Conservation (phyloP, 441 rosid genomes). For the Erysimum pusillum region DNA sequence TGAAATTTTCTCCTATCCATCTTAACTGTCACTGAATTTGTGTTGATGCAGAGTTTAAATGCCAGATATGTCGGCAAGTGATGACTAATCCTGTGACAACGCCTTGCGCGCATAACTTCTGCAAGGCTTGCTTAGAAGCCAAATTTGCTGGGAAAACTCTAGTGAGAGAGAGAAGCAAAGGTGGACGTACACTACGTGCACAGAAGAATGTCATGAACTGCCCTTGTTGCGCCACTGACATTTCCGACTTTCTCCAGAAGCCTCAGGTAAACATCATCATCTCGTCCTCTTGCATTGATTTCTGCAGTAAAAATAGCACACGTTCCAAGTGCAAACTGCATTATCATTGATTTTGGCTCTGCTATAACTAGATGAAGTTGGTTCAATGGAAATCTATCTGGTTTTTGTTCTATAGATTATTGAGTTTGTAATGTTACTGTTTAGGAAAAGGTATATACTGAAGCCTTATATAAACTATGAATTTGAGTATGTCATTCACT, state of each 20-base stretch:
- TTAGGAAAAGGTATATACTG: neutral
- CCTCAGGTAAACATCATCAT: slow-evolving; percentile 52
- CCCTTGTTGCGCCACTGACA: slow-evolving; percentile 68
- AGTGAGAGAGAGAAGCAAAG: slow-evolving; percentile 57
- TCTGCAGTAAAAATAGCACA: neutral
- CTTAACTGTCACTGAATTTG: neutral
- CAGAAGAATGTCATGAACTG: slow-evolving; percentile 72
- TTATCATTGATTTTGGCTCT: neutral
- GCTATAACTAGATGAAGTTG: neutral
- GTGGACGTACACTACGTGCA: slow-evolving; percentile 62
- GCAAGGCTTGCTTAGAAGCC: slow-evolving; percentile 55
- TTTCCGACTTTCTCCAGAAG: slow-evolving; percentile 67
- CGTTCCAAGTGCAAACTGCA: neutral
- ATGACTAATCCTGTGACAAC: slow-evolving; percentile 60
- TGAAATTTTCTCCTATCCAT: neutral
- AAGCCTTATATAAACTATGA: neutral
- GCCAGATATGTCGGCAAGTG: slow-evolving; percentile 55
- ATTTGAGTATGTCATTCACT: neutral
- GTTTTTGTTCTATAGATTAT: no score
- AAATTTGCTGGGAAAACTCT: slow-evolving; percentile 55
- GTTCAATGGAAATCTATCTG: neutral
- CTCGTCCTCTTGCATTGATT: no score
- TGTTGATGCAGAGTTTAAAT: slow-evolving; percentile 53
- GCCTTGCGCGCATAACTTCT: slow-evolving; percentile 65
- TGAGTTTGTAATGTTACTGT: neutral